Conservation (phyloP, 2,329 filamentous ascomycete species). For the Tolypocladium ophioglossoides region DNA sequence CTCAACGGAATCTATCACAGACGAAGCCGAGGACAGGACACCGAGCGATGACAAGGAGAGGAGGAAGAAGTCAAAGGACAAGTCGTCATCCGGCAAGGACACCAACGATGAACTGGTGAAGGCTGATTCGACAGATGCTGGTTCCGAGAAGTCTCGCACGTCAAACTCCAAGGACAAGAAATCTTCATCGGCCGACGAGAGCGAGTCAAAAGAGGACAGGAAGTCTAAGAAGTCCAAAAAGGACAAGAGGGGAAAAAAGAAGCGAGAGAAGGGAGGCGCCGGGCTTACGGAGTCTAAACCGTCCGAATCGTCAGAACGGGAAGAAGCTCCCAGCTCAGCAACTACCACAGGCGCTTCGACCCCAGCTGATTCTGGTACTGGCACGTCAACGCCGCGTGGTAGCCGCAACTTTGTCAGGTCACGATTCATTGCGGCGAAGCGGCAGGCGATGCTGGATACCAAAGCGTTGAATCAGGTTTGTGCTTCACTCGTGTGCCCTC, state of each 20-base stretch:
- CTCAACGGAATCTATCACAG: background rate
- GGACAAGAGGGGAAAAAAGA: conserved; percentile 34
- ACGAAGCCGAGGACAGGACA: conserved; percentile 9
- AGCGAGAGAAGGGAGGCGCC: conserved; percentile 30
- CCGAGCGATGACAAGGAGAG: conserved; percentile 8
- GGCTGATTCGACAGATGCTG: background rate
- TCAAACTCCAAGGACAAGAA: conserved; percentile 11
- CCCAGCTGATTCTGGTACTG: conserved; percentile 29
- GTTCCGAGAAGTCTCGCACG: conserved; percentile 7
- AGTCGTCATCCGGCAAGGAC: conserved; percentile 1
- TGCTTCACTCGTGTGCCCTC: background rate
- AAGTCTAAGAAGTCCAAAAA: conserved; percentile 26
- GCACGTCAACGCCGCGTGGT: conserved; percentile 34
- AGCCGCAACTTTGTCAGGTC: conserved; percentile 66
- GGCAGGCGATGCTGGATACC: conserved; percentile 68
- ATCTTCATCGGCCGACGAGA: background rate
- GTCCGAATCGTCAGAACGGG: background rate
- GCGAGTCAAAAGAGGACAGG: conserved; percentile 12
- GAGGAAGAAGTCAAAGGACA: conserved; percentile 31
- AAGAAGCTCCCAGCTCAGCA: conserved; percentile 12
- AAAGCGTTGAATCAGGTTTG: conserved; percentile 77
- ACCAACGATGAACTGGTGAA: conserved; percentile 14
- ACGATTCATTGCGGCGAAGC: conserved; percentile 82
- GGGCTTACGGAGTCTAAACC: conserved; percentile 10
- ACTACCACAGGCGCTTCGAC: conserved; percentile 24